A percentile compares a stretch with the other conserved stretches of the same genome.
Evolutionary conservation across 768 basidiomycete species (phyloP).

Genomic region (Lactifluus piperatus): DNA sequence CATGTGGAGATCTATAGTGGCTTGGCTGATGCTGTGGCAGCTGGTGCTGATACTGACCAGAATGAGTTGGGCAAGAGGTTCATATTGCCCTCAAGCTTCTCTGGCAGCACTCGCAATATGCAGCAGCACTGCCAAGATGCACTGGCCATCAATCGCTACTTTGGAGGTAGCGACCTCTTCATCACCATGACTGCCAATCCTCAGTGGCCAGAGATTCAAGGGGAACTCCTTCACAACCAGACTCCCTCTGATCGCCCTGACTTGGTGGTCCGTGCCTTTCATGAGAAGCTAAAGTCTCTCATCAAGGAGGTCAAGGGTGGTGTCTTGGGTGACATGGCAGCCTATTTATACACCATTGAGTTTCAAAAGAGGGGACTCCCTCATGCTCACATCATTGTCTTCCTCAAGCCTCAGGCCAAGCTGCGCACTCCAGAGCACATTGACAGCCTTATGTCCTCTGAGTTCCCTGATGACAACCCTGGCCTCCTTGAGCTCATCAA

Average conservation of each 20-base stretch:
- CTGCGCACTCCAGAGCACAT: constrained; percentile 31
- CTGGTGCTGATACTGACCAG: no score
- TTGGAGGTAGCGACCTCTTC: not conserved
- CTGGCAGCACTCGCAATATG: no score
- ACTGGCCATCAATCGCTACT: not conserved
- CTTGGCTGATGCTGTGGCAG: no score
- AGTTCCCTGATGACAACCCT: constrained; percentile 33
- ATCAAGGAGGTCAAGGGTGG: constrained; percentile 30
- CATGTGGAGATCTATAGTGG: no score
- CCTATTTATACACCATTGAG: constrained; percentile 43
- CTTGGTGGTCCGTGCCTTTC: no score
- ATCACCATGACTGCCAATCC: constrained; percentile 47
- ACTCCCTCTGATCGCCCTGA: constrained; percentile 1
- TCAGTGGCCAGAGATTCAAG: constrained; percentile 31
- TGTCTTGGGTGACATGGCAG: constrained; percentile 35
- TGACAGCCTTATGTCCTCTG: constrained; percentile 30
- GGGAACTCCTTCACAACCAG: constrained; percentile 20
- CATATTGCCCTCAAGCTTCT: no score
- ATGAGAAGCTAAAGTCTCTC: not conserved
- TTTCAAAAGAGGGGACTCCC: constrained; percentile 52
- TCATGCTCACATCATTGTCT: constrained; percentile 44
- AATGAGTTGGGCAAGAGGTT: no score
- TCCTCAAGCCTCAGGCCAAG: constrained; percentile 29
- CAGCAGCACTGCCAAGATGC: no score
- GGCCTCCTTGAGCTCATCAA: constrained; percentile 36